Evolutionary conservation across 805 yeast species (phyloP).

Genomic region (Yamadazyma ubonensis): DNA sequence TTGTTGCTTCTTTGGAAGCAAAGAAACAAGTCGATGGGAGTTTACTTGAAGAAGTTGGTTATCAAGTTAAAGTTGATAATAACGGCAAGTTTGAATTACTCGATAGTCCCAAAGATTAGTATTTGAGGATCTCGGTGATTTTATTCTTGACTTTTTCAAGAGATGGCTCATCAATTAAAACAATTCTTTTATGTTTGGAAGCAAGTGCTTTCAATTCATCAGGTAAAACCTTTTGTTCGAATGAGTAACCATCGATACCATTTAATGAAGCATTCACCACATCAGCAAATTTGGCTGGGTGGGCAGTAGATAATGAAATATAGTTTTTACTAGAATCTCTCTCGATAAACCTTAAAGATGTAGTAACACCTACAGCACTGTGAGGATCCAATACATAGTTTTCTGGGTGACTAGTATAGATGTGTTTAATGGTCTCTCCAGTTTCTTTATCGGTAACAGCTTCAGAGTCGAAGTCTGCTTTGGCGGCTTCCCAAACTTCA

Average conservation of each 20-base stretch:
- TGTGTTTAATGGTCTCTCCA: constrained; percentile 67
- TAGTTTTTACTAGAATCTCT: constrained; percentile 43
- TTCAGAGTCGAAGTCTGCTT: constrained; percentile 69
- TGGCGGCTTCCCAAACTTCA: constrained; percentile 64
- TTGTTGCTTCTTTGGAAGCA: constrained; percentile 79
- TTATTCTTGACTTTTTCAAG: constrained; percentile 71
- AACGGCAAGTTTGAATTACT: constrained; percentile 5
- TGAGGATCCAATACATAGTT: constrained; percentile 94
- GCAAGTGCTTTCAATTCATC: constrained; percentile 76
- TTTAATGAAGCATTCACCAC: constrained; percentile 84
- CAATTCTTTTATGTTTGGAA: constrained; percentile 70
- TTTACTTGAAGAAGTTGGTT: constrained; percentile 67
- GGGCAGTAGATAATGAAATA: constrained; percentile 92
- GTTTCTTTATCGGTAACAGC: constrained; percentile 80
- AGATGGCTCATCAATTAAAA: constrained; percentile 67
- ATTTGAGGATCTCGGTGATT: constrained; percentile 76
- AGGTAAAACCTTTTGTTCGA: constrained; percentile 86
- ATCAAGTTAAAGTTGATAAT: constrained; percentile 51
- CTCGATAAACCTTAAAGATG: constrained; percentile 63
- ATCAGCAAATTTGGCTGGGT: constrained; percentile 97
- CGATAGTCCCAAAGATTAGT: constrained; percentile 39
- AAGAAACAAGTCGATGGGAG: constrained; percentile 57
- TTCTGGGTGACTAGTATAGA: constrained; percentile 58
- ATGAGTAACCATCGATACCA: constrained; percentile 69
- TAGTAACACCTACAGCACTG: constrained; percentile 89